Evolutionary conservation across 345 rosid genomes (phyloP), one percentile per base, ranked within the genome.

Genomic region (Microcos paniculata): DNA sequence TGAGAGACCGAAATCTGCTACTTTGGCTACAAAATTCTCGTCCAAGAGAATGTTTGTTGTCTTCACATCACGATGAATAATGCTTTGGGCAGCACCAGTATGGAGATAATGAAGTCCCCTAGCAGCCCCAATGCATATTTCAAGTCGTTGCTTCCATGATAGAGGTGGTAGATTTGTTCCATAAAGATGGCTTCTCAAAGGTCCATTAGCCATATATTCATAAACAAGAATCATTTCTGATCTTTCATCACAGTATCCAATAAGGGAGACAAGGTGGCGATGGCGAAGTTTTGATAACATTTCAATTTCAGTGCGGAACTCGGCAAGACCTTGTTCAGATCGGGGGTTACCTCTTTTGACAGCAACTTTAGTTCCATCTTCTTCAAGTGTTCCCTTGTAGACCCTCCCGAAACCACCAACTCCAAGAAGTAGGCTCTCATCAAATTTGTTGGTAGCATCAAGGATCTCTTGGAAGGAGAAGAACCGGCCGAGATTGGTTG

Each of bases 261-360:
- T 92, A n/a, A 96, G 93, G 63, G 99, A 96, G 70, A 96, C 99
- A 24, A 96, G 93, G 76, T 96, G 99, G 68, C 98, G 88, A 72
- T 96, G 99, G 42, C 99, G 90, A 52, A 96, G 97, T 82, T 96
- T 96, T 0, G 99, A 96, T 21, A 96, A 58, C 99, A 96, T 96
- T 76, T 94, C 98, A 3, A 96, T 96, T 87, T 96, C 99, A 0
- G 99, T 96, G 74, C 97, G 86, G 81, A 96, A 96, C 85, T 96
- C 99, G 35, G 98, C 97, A 75, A 94, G 90, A 64, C 99, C 99
- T 86, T 96, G 99, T 63, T 96, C 99, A 0, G 99, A 96, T 82
- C 97, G 84, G n/a, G 99, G 97, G 77, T 96, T 96, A 23, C 99
- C 99, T 90, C 99, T 82, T 82, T 96, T 96, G 56, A 96, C 98